phyloP scores from a whole-genome alignment of 1,284 basidiomycete genomes.

The Cryptococcus sp. region DNA sequence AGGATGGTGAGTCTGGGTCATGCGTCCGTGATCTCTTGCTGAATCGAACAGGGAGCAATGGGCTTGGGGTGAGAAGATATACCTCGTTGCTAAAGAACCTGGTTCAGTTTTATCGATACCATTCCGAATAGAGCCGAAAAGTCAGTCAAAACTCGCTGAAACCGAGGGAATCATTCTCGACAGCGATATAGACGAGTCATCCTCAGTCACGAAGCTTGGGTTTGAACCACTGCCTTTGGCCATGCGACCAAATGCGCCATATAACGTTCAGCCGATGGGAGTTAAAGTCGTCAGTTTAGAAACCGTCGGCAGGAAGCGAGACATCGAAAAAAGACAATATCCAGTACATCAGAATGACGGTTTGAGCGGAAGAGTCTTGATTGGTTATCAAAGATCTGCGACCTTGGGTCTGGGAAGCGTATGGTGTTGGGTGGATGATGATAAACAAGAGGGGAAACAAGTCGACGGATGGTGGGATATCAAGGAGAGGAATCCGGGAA shows the following conservation, averaged over 20 bases:
- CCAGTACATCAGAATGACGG: not conserved
- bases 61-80: slow-evolving; percentile 37
- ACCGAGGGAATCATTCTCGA: not conserved
- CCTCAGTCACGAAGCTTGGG: not conserved
- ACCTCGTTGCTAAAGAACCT: slow-evolving; percentile 31
- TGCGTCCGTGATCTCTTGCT: not conserved
- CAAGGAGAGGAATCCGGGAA: slow-evolving; percentile 27
- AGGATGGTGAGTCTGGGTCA: not conserved
- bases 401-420: slow-evolving; percentile 40
- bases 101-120: slow-evolving; percentile 26
- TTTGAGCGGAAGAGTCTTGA: slow-evolving; percentile 7
- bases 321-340: slow-evolving; percentile 1
- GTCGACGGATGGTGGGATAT: slow-evolving; percentile 39
- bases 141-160: not conserved
- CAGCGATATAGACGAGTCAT: not conserved
- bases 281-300: not conserved
- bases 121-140: slow-evolving; percentile 34
- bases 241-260: slow-evolving; percentile 10
- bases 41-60: not conserved
- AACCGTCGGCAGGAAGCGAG: not conserved
- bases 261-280: slow-evolving; percentile 6
- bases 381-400: slow-evolving; percentile 23
- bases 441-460: slow-evolving; percentile 17
- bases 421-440: slow-evolving; percentile 42
- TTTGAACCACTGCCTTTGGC: slow-evolving; percentile 15